Evolutionary conservation across 2,329 filamentous ascomycete genomes (phyloP), one percentile per base, ranked within the genome.

Genomic region (Colletotrichum godetiae): DNA sequence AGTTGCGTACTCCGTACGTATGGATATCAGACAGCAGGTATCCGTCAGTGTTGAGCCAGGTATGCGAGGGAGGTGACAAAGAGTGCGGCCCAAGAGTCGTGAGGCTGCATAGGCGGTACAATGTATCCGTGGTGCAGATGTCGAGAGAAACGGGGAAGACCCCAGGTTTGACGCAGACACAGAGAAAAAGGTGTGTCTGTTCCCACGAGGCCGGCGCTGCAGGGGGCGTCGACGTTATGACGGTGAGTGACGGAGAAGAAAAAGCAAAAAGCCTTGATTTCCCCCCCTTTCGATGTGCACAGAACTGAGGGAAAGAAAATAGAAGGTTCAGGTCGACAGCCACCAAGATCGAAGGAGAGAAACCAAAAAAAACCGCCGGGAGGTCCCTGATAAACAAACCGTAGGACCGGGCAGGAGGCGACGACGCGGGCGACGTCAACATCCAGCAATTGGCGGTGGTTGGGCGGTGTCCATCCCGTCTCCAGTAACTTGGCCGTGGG

Each of bases 171-270:
- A 37, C 55, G 58, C 46, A 67, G 69, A 42, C 37, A 19, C 37
- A 42, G 37, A 42, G 37, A 3, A 57, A 33, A 13, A 53, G 53
- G 27, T 24, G 52, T 68, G 65, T 69, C 55, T 60, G 59, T 58
- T 67, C 37, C 70, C 67, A 73, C 70, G 60, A 70, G 70, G 56
- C 31, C 59, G 60, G 60, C 29, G 60, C 60, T 73, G 60, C 67
- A 73, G 60, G 19, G 42, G 31, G 19, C 22, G 49, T 27, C 29
- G 61, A 56, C 71, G 67, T 65, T 65, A 53, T 53, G 67, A n/a
- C 15, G 24, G 24, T 19, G 27, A 57, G 59, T 27, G 53, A 61
- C 29, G 60, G 46, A 35, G 59, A 10, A 22, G 3, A 46, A 15
- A 24, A 52, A 73, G 37, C 37, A 42, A 42, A 42, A 7, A 52